These are phyloP conservation scores for Viola pubescens DNA, from an alignment of 441 rosid genomes.

Conservation along the genomic window DNA sequence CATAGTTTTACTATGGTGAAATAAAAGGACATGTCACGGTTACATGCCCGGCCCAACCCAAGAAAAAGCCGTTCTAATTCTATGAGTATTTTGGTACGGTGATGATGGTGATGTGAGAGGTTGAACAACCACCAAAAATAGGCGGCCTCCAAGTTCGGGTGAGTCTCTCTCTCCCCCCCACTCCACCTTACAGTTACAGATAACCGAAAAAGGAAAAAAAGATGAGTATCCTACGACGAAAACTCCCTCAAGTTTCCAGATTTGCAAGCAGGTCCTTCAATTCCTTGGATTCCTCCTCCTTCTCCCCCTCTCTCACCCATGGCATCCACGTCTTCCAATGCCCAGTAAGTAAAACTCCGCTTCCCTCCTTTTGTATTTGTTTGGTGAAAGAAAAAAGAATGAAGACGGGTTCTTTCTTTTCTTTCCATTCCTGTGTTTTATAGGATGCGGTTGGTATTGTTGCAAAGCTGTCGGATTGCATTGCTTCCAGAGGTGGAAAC, in stretches of 20 bases:
- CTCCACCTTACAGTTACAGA: neutral
- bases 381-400: neutral
- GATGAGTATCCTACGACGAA: constrained; percentile 24
- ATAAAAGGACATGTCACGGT: no score
- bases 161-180: constrained; percentile 1
- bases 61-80: no score
- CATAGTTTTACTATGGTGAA: no score
- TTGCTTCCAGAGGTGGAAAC: constrained; percentile 88
- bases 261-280: constrained; percentile 45
- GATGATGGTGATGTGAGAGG: no score
- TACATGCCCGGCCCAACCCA: no score
- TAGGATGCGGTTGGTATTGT: constrained; percentile 88
- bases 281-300: constrained; percentile 31
- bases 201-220: neutral
- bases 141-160: neutral
- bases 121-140: no score
- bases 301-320: constrained; percentile 41
- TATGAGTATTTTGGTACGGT: no score
- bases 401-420: neutral
- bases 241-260: constrained; percentile 34
- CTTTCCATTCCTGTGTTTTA: neutral
- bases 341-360: constrained; percentile 41
- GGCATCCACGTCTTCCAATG: constrained; percentile 93
- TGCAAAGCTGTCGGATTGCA: constrained; percentile 81
- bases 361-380: neutral